Conservation (phyloP, 176 grass and related monocot species). For the Avena sativa region DNA sequence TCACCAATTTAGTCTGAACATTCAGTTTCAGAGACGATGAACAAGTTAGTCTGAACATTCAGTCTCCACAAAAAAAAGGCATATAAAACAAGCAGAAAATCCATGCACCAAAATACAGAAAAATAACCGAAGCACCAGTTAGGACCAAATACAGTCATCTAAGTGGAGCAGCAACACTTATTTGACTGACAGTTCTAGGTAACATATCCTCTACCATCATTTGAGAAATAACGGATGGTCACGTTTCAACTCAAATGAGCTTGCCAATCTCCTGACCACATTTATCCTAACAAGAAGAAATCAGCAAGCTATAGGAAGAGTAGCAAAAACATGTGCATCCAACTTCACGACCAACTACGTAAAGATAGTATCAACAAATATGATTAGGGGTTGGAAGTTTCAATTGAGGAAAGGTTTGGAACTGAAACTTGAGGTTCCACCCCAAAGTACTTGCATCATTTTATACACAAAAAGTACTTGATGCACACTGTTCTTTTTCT, state of each 20-base stretch:
- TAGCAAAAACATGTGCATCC: conserved; percentile 20
- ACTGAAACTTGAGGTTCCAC: no score
- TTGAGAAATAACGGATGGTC: not conserved
- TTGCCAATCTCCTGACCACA: not conserved
- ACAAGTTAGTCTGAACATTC: no score
- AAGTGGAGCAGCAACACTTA: not conserved
- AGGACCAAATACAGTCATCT: not conserved
- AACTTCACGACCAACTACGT: not conserved
- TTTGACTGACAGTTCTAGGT: not conserved
- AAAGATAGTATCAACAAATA: conserved; percentile 35
- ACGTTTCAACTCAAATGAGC: not conserved
- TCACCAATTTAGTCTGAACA: no score
- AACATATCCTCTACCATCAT: not conserved
- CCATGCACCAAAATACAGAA: not conserved
- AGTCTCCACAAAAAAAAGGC: not conserved
- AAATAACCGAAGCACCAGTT: not conserved
- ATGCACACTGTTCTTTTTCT: not conserved
- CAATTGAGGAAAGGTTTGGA: no score
- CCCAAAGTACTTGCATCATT: no score
- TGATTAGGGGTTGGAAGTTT: no score
- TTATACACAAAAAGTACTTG: not conserved
- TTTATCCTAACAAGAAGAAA: not conserved
- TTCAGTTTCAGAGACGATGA: no score
- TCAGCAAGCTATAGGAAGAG: not conserved
- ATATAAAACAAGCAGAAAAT: not conserved